Evolutionary conservation across 805 yeast species (phyloP), one percentile per base, ranked within the genome.

Genomic region (Starmerella davenportii): DNA sequence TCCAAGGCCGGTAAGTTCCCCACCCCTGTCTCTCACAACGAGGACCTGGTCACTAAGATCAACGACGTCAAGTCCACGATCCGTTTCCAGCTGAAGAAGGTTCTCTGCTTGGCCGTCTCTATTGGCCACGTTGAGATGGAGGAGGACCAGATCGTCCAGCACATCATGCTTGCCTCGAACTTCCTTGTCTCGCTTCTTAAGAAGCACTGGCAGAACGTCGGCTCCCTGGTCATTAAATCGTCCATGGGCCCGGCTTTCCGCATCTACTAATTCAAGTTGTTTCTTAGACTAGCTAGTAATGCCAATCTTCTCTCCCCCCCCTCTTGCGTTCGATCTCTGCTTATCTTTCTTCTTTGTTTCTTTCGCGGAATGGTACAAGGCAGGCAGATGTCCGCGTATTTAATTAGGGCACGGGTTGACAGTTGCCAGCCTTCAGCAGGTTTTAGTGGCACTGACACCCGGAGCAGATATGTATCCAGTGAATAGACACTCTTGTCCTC

Each of bases 1-100:
- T 90, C 98, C 57, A 90, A 90, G 80, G 96, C 95, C 64, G 98
- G 98, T 79, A 90, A 90, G 87, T 90, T 90, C 95, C 99, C 99
- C 69, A 87, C 96, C 67, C 99, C 99, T 71, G 98, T 90, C 59
- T 90, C 99, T 53, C 98, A 90, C 80, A 74, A 80, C 68, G 99
- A 90, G 66, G 98, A 90, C 68, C 76, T 90, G 65, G 80, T 81
- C 77, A 63, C 74, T 56, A 90, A 87, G 81, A 90, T 90, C 60
- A 76, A 71, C 60, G 99, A 90, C 64, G 96, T 90, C 60, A 85
- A 79, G 74, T 85, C 98, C 54, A 90, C 99, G 77, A 84, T 90
- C 76, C 90, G 87, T 81, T 90, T 90, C 93, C 99, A 90, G 75
- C 79, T 90, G 73, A 90, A 90, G 85, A 90, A 90, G 79, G 99